Conservation (phyloP, 2,329 filamentous ascomycete species). For the Elsinoe batatas region DNA sequence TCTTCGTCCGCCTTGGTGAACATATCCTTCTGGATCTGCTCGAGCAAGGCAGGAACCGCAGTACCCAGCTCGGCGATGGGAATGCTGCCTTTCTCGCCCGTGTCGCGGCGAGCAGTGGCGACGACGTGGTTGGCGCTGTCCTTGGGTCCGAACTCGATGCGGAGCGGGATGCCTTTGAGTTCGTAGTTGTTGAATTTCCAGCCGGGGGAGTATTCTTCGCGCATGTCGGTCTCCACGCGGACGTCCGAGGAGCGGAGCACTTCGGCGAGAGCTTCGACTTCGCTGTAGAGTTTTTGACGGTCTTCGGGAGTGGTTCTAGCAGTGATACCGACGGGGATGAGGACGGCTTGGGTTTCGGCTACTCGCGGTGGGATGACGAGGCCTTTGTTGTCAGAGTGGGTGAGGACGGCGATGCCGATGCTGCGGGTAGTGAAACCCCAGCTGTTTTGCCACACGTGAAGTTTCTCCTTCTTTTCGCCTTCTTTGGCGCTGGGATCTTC, state of each 20-base stretch:
- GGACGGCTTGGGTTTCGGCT: constrained; percentile 71
- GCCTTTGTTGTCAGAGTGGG: constrained; percentile 92
- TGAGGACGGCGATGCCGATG: constrained; percentile 98
- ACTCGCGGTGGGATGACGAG: constrained; percentile 87
- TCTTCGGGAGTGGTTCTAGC: constrained; percentile 78
- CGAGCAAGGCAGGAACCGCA: constrained; percentile 69
- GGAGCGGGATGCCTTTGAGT: constrained; percentile 85
- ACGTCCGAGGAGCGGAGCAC: constrained; percentile 64
- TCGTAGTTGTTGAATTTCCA: constrained; percentile 99
- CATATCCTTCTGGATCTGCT: constrained; percentile 81
- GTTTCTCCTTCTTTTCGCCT: constrained; percentile 64
- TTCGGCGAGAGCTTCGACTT: constrained; percentile 60
- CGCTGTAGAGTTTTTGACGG: constrained; percentile 62
- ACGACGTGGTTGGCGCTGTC: constrained; percentile 80
- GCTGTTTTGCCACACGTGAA: constrained; percentile 96
- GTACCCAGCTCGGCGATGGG: constrained; percentile 62
- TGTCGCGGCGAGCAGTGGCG: constrained; percentile 78
- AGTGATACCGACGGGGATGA: constrained; percentile 88
- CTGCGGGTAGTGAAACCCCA: constrained; percentile 97
- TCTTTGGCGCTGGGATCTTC: constrained; percentile 68
- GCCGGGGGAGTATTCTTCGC: constrained; percentile 83
- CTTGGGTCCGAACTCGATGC: constrained; percentile 92
- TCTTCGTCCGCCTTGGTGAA: constrained; percentile 64
- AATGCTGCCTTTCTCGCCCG: constrained; percentile 69
- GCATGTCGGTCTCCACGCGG: constrained; percentile 69